A percentile compares a stretch with the other conserved stretches of the same genome.
These are phyloP conservation scores for Stygiomarasmius scandens DNA, from an alignment of 1,284 basidiomycete species.

Conservation along the genomic window DNA sequence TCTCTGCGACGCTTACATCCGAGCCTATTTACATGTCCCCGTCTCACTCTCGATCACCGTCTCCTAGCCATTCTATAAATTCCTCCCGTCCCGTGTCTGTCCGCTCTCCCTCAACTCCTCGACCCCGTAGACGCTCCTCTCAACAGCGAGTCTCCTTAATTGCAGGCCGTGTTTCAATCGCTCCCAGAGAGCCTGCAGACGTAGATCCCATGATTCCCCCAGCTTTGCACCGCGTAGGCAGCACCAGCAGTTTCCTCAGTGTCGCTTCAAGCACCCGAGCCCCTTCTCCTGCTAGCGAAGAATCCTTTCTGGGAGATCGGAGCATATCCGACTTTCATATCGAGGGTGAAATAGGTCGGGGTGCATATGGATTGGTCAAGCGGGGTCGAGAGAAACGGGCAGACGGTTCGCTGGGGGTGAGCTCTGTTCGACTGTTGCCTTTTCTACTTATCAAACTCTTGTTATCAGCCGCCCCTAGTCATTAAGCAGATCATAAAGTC, in stretches of 20 bases:
- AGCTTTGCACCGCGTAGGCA: constrained; percentile 57
- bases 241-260: constrained; percentile 63
- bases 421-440: constrained; percentile 30
- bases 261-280: constrained; percentile 60
- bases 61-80: constrained; percentile 20
- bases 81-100: constrained; percentile 27
- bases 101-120: constrained; percentile 51
- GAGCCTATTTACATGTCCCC: constrained; percentile 23
- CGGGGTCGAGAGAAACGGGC: constrained; percentile 78
- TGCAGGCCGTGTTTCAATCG: constrained; percentile 76
- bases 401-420: constrained; percentile 82
- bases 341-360: constrained; percentile 87
- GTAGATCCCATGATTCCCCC: constrained; percentile 59
- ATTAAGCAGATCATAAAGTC: constrained; percentile 99
- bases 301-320: constrained; percentile 57
- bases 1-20: constrained; percentile 6
- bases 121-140: constrained; percentile 73
- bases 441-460: constrained; percentile 5
- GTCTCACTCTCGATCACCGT: constrained; percentile 32
- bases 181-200: constrained; percentile 68
- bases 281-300: constrained; percentile 58
- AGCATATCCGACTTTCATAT: constrained; percentile 82
- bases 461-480: constrained; percentile 68
- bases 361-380: constrained; percentile 97
- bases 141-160: constrained; percentile 81